Evolutionary conservation across 345 rosid genomes (phyloP), one percentile per base, ranked within the genome.

Genomic region (Cardiospermum halicacabum): DNA sequence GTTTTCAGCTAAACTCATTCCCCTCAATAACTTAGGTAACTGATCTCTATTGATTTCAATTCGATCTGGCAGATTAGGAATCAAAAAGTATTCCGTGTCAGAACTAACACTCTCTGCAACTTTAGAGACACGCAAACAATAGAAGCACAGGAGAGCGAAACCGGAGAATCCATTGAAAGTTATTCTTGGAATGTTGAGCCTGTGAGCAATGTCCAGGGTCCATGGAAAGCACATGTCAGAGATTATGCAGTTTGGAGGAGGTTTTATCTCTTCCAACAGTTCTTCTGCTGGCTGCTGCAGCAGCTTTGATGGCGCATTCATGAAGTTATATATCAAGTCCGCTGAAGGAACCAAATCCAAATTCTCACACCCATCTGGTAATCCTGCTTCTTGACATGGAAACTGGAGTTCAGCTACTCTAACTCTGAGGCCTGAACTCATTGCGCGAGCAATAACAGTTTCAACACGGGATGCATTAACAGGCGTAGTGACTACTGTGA

Each of bases 401-500:
- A 60, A 45, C n/a, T 24, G n/a, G 15, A 60, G 19, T 43, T 60
- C 54, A 27, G 8, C 2, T 30, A 60, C 25, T 43, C 15, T 32
- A 11, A 60, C 27, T 27, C 16, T 22, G 0, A 40, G 31, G 50
- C 51, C 50, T 12, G 24, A 40, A 26, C 5, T 21, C 3, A 4
- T 43, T 12, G 64, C 37, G 16, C 51, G 37, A 39, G 51, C 12
- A 10, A 60, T 7, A 60, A 60, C 37, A 40, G 64, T 16, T 60
- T 34, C 2, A 31, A 73, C 56, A 10, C 58, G 65, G 30, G 18
- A 0, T 13, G 74, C 66, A 69, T 69, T 77, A n/a, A 53, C 19
- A 10, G 77, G 72, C 37, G 84, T 84, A 0, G 88, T 81, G 59
- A 87, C 64, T 47, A 84, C 71, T 24, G 84, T 82, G 50, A 82